phyloP scores from a whole-genome alignment of 1,139 yeast genomes.

The Magnusiomyces tetraspermus region DNA sequence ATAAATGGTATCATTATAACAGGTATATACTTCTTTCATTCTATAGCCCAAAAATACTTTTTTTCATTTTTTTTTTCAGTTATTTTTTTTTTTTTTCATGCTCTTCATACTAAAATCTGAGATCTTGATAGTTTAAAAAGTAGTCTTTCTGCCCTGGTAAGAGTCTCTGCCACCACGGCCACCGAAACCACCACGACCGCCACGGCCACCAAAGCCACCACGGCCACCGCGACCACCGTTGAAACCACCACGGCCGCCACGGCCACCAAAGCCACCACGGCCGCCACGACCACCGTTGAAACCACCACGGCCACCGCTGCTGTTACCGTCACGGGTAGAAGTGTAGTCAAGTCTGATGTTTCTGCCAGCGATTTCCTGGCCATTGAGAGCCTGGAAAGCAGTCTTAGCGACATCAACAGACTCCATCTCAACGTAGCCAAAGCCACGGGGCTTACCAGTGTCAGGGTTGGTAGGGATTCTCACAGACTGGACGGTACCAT shows the following conservation, averaged over 20 bases:
- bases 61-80: neutral
- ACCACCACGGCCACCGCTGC: constrained; percentile 38
- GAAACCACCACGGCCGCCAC: constrained; percentile 36
- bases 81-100: neutral
- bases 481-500: constrained; percentile 77
- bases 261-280: constrained; percentile 36
- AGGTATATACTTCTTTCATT: too few relatives aligned
- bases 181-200: neutral
- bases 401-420: constrained; percentile 82
- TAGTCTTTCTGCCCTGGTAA: constrained; percentile 16
- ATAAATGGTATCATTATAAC: too few relatives aligned
- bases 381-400: constrained; percentile 81
- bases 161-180: constrained; percentile 3
- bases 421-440: constrained; percentile 91
- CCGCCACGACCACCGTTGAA: constrained; percentile 32
- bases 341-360: constrained; percentile 92
- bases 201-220: constrained; percentile 26
- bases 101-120: too few relatives aligned
- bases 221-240: constrained; percentile 24
- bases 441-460: constrained; percentile 97
- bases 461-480: constrained; percentile 98
- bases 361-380: constrained; percentile 84
- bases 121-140: too few relatives aligned
- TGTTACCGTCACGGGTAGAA: constrained; percentile 63
- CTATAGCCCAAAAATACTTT: too few relatives aligned